These are phyloP conservation scores for Eucalyptus curtisii DNA, from an alignment of 345 rosid genomes.

Conservation along the genomic window DNA sequence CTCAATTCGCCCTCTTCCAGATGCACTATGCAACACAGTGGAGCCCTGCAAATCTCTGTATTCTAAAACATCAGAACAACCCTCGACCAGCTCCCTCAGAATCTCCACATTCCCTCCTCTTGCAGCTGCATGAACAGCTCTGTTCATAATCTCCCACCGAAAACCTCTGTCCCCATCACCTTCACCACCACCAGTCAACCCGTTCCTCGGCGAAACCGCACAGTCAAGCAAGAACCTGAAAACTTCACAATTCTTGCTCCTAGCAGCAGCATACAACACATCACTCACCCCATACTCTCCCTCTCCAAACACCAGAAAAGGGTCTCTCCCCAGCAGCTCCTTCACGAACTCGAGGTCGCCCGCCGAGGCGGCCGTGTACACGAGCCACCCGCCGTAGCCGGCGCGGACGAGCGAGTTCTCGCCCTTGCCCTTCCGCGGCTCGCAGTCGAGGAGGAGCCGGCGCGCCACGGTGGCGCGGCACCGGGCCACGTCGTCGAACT, in stretches of 20 bases:
- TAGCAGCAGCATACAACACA: constrained; percentile 68
- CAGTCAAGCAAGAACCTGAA: constrained; percentile 45
- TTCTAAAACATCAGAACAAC: constrained; percentile 22
- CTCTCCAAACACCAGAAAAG: constrained; percentile 87
- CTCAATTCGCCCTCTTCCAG: constrained; percentile 77
- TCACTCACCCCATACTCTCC: constrained; percentile 96
- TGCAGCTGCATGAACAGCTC: constrained; percentile 84
- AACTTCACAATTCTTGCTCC: constrained; percentile 60
- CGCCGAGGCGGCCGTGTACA: constrained; percentile 93
- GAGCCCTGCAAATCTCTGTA: constrained; percentile 59
- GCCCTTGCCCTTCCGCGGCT: constrained; percentile 13
- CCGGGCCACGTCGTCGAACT: constrained; percentile 43
- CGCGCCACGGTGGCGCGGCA: constrained; percentile 65
- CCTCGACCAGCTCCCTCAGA: constrained; percentile 26
- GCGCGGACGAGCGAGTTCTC: constrained; percentile 66
- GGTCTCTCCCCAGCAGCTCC: constrained; percentile 57
- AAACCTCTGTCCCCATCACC: constrained; percentile 25
- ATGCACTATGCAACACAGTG: constrained; percentile 68
- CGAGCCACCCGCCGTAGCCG: constrained; percentile 94
- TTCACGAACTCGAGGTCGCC: constrained; percentile 68
- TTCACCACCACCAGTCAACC: constrained; percentile 16
- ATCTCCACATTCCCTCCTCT: constrained; percentile 85
- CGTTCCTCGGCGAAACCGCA: constrained; percentile 18
- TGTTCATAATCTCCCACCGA: constrained; percentile 59
- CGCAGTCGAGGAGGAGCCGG: constrained; percentile 47